phyloP scores from a whole-genome alignment of 371 early-diverging fungal genomes.

The Circinella umbellata region DNA sequence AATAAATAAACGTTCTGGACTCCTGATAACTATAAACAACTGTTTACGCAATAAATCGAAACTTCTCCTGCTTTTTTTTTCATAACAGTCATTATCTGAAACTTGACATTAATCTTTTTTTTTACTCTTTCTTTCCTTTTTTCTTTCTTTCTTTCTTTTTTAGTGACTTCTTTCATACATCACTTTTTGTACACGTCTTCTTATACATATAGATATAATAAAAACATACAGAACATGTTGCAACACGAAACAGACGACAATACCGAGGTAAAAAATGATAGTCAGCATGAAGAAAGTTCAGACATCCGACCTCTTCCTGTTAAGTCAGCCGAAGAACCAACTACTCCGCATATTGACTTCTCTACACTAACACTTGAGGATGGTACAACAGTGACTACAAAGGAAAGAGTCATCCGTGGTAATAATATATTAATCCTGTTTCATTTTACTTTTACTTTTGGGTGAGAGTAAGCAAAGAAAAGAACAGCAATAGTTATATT shows the following conservation, averaged over 20 bases:
- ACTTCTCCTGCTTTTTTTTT: neutral
- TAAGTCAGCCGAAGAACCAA: conserved; percentile 15
- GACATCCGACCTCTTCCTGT: conserved; percentile 14
- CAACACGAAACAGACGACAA: neutral
- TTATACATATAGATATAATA: conserved; percentile 19
- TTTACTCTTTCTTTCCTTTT: conserved; percentile 5
- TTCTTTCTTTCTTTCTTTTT: conserved; percentile 14
- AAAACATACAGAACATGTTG: neutral
- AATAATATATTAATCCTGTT: neutral
- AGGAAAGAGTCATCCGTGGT: conserved; percentile 78
- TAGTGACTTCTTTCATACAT: no score
- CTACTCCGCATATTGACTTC: conserved; percentile 60
- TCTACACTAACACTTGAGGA: conserved; percentile 77
- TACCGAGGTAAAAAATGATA: neutral
- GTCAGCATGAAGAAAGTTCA: conserved; percentile 9
- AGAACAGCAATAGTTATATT: no score
- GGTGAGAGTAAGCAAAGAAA: no score
- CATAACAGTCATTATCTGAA: neutral
- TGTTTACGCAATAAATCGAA: neutral
- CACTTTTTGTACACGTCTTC: no score
- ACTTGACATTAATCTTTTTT: neutral
- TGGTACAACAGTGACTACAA: conserved; percentile 76
- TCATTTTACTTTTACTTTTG: no score
- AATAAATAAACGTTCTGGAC: neutral
- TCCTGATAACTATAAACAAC: neutral